A percentile compares a stretch with the other conserved stretches of the same genome.
These are phyloP conservation scores for Penicillium ochrochloron DNA, from an alignment of 495 filamentous ascomycete species.

Conservation along the genomic window DNA sequence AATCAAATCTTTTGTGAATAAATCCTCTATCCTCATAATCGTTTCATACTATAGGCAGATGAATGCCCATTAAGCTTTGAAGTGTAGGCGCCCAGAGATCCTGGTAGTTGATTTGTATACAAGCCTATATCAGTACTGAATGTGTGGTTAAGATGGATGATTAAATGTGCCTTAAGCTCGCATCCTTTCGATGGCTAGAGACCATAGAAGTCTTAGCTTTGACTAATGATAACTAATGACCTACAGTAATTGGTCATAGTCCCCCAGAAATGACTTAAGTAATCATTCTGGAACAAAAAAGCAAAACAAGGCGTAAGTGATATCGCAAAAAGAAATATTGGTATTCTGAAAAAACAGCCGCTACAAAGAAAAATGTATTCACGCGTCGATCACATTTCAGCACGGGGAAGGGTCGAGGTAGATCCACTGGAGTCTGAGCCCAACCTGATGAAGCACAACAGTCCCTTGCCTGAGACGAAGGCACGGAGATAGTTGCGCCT, in stretches of 20 bases:
- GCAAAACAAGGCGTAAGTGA: neutral
- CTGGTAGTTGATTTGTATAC: no score
- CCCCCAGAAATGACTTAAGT: neutral
- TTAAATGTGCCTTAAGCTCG: no score
- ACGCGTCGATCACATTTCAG: slow-evolving; percentile 16
- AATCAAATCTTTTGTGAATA: neutral
- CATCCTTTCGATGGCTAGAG: no score
- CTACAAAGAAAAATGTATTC: slow-evolving; percentile 18
- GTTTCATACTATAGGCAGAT: neutral
- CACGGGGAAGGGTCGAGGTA: slow-evolving; percentile 5
- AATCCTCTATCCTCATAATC: neutral
- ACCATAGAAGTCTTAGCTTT: no score
- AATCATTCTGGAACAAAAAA: neutral
- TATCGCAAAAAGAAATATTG: neutral
- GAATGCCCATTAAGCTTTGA: no score
- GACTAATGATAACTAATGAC: no score
- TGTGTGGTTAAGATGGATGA: no score
- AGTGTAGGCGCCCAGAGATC: no score
- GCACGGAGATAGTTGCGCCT: slow-evolving; percentile 13
- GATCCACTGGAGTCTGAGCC: neutral
- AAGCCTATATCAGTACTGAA: no score
- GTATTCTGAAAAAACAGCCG: neutral
- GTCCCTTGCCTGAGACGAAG: slow-evolving; percentile 1
- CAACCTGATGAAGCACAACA: slow-evolving; percentile 5
- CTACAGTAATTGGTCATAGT: neutral